phyloP scores from a whole-genome alignment of 208 protist genomes.

The Leishmania arabica region DNA sequence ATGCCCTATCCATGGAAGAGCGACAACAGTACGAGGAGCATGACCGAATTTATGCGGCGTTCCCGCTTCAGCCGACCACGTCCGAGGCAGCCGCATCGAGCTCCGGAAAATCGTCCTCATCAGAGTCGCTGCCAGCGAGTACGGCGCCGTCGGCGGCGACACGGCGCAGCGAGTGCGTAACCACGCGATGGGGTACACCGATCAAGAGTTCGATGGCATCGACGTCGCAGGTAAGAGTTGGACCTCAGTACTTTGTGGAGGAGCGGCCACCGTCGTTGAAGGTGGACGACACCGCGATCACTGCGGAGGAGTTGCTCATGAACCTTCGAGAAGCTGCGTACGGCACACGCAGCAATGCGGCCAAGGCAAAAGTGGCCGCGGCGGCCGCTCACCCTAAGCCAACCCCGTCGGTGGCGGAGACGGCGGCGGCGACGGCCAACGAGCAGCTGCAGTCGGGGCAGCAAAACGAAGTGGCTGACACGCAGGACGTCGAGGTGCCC shows the following conservation, averaged over 20 bases:
- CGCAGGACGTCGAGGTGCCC: neutral
- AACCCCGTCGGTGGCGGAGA: neutral
- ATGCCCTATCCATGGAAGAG: constrained; percentile 48
- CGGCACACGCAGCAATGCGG: neutral
- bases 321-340: constrained; percentile 4
- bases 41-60: constrained; percentile 42
- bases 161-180: neutral
- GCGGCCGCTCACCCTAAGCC: neutral
- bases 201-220: no score
- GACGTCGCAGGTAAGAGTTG: neutral
- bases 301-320: constrained; percentile 3
- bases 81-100: neutral
- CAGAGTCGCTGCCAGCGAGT: neutral
- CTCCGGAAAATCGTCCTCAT: neutral
- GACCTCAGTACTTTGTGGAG: constrained; percentile 16
- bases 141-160: neutral
- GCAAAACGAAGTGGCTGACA: neutral
- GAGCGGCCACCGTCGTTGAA: constrained; percentile 9
- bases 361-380: neutral
- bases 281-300: constrained; percentile 1
- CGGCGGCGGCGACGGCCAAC: neutral
- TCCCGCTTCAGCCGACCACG: constrained; percentile 36
- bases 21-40: constrained; percentile 30
- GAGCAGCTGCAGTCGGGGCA: neutral
- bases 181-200: neutral